Conservation (phyloP, 768 basidiomycete genomes). For the Sarcodon aspratus region DNA sequence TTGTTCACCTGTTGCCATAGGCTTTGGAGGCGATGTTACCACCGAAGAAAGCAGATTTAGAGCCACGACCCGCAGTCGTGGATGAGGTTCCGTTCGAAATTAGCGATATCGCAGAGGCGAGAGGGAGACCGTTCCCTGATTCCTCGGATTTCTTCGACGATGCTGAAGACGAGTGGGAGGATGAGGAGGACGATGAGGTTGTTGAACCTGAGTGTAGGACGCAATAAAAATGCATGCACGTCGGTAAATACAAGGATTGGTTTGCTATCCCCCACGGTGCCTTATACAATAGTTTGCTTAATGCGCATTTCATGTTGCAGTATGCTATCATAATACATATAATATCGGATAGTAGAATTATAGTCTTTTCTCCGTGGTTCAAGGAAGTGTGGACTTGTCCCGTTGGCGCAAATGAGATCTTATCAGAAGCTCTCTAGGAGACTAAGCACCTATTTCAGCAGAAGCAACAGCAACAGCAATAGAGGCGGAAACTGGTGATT, state of each 20-base stretch:
- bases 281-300: no score
- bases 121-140: conserved; percentile 68
- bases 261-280: no score
- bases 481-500: no score
- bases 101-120: conserved; percentile 73
- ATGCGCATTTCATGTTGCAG: no score
- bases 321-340: no score
- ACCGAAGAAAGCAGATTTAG: conserved; percentile 63
- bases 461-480: no score
- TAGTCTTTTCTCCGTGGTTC: no score
- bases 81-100: conserved; percentile 66
- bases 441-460: no score
- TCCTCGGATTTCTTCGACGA: conserved; percentile 69
- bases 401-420: no score
- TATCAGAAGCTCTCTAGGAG: no score
- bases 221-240: conserved; percentile 5
- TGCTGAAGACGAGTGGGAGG: conserved; percentile 52
- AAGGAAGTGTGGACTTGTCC: no score
- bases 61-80: conserved; percentile 60
- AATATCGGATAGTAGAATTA: no score
- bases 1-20: conserved; percentile 23
- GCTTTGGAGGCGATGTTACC: conserved; percentile 56
- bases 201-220: conserved; percentile 28
- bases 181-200: conserved; percentile 61
- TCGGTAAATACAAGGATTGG: background rate